phyloP scores from a whole-genome alignment of 2,329 filamentous ascomycete species.

The Pseudocercospora fuligena region DNA sequence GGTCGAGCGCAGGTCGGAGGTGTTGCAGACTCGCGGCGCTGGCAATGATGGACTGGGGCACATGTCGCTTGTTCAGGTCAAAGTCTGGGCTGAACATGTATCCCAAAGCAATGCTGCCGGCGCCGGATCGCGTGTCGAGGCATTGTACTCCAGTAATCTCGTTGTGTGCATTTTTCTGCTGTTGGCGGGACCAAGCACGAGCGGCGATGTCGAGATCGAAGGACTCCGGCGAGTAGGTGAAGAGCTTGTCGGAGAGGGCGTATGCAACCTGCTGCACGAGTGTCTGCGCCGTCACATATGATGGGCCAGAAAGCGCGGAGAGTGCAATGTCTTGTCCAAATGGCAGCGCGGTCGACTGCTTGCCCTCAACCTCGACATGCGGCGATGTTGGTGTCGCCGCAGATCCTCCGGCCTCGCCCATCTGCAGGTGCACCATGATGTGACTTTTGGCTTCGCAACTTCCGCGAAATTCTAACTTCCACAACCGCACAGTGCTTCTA shows the following conservation, averaged over 20 bases:
- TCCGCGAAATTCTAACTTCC: no score
- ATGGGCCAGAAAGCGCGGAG: slow-evolving; percentile 75
- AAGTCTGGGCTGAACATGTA: slow-evolving; percentile 99
- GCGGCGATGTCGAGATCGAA: slow-evolving; percentile 88
- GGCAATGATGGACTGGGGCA: slow-evolving; percentile 89
- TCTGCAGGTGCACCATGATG: slow-evolving; percentile 42
- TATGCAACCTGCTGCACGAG: slow-evolving; percentile 97
- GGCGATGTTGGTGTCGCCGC: slow-evolving; percentile 4
- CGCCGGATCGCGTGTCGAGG: slow-evolving; percentile 86
- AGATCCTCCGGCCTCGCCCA: slow-evolving; percentile 38
- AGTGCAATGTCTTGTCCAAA: slow-evolving; percentile 59
- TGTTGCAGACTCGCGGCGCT: slow-evolving; percentile 81
- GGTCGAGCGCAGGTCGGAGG: slow-evolving; percentile 83
- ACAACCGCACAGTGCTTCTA: neutral
- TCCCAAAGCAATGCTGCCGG: slow-evolving; percentile 87
- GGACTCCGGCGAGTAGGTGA: slow-evolving; percentile 91
- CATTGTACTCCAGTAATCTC: slow-evolving; percentile 77
- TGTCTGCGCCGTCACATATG: slow-evolving; percentile 90
- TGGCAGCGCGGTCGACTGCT: slow-evolving; percentile 55
- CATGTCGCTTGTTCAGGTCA: slow-evolving; percentile 84
- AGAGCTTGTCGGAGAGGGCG: slow-evolving; percentile 93
- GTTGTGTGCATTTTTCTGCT: slow-evolving; percentile 80
- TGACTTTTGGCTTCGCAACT: slow-evolving; percentile 12
- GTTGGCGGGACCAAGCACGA: slow-evolving; percentile 72
- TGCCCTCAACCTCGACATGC: slow-evolving; percentile 7